A percentile compares a stretch with the other conserved stretches of the same genome.
Evolutionary conservation across 108 stramenopile genomes (phyloP).

Genomic region (Cylindrotheca closterium): DNA sequence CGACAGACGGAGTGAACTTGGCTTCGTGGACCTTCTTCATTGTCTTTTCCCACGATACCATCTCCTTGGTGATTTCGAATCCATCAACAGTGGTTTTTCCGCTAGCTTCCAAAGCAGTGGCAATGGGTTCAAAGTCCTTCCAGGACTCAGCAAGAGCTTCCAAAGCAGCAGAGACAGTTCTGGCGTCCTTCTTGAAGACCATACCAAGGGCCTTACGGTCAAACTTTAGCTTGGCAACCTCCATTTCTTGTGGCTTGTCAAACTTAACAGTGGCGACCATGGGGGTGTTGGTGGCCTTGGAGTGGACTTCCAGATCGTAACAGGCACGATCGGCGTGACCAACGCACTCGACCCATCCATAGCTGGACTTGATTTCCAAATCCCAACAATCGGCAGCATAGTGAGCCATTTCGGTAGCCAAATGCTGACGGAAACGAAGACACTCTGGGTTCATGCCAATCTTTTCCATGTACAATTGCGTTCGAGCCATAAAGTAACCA

Average conservation of each 20-base stretch:
- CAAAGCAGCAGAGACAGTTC: slow-evolving; percentile 88
- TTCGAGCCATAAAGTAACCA: slow-evolving; percentile 99
- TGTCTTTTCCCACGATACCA: slow-evolving; percentile 87
- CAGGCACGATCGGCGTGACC: slow-evolving; percentile 99
- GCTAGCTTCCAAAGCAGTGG: slow-evolving; percentile 80
- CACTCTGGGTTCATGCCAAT: slow-evolving; percentile 95
- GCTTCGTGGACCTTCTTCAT: slow-evolving; percentile 91
- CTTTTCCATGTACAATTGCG: slow-evolving; percentile 95
- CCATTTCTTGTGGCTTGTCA: slow-evolving; percentile 78
- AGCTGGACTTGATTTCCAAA: slow-evolving; percentile 95
- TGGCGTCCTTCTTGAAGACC: slow-evolving; percentile 91
- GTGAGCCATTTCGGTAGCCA: slow-evolving; percentile 99
- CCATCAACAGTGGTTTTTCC: slow-evolving; percentile 88
- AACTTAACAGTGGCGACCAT: slow-evolving; percentile 92
- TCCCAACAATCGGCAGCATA: slow-evolving; percentile 99
- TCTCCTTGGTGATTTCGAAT: slow-evolving; percentile 89
- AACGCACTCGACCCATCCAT: slow-evolving; percentile 99
- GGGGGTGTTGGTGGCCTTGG: slow-evolving; percentile 92
- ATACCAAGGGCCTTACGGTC: slow-evolving; percentile 89
- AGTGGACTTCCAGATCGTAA: slow-evolving; percentile 97
- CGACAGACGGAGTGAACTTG: slow-evolving; percentile 98
- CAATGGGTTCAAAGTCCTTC: slow-evolving; percentile 89
- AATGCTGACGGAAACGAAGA: slow-evolving; percentile 98
- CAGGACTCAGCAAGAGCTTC: slow-evolving; percentile 91
- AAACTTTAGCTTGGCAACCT: slow-evolving; percentile 86